Evolutionary conservation across 2,329 filamentous ascomycete species (phyloP).

Genomic region (Colletotrichum cereale): DNA sequence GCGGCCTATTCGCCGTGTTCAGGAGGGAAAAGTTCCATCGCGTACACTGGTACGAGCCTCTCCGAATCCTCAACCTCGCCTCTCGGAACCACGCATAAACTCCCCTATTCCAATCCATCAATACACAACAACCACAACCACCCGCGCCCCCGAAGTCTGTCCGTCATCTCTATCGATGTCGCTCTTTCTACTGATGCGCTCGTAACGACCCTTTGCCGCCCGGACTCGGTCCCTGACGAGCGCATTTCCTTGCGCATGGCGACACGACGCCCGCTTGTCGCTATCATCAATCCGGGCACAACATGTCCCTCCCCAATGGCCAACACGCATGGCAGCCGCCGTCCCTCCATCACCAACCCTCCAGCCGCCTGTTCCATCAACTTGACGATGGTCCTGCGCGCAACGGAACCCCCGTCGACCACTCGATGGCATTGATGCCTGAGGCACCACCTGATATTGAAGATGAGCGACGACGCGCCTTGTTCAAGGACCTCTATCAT

Average conservation of each 20-base stretch:
- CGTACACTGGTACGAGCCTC: slow-evolving; percentile 46
- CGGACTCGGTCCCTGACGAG: slow-evolving; percentile 64
- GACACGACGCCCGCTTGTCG: slow-evolving; percentile 61
- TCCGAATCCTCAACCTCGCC: slow-evolving; percentile 68
- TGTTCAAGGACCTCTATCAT: slow-evolving; percentile 83
- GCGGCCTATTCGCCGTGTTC: slow-evolving; percentile 37
- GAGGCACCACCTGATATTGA: slow-evolving; percentile 71
- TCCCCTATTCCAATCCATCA: slow-evolving; percentile 64
- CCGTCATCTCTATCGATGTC: slow-evolving; percentile 66
- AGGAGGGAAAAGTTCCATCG: slow-evolving; percentile 41
- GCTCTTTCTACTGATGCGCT: slow-evolving; percentile 63
- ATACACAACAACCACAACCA: slow-evolving; percentile 58
- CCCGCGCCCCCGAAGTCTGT: slow-evolving; percentile 53
- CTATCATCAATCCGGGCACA: slow-evolving; percentile 63
- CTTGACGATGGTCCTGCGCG: slow-evolving; percentile 70
- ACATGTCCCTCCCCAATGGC: slow-evolving; percentile 77
- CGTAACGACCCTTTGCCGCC: slow-evolving; percentile 61
- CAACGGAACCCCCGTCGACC: slow-evolving; percentile 65
- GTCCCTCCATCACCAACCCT: slow-evolving; percentile 61
- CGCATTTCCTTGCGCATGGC: slow-evolving; percentile 67
- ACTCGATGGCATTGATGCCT: slow-evolving; percentile 66
- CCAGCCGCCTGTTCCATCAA: slow-evolving; percentile 65
- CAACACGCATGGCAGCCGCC: slow-evolving; percentile 75
- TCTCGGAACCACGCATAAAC: slow-evolving; percentile 66
- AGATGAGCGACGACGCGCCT: slow-evolving; percentile 78